These are phyloP conservation scores for Filobasidium floriforme DNA, from an alignment of 768 basidiomycete species.

Conservation along the genomic window DNA sequence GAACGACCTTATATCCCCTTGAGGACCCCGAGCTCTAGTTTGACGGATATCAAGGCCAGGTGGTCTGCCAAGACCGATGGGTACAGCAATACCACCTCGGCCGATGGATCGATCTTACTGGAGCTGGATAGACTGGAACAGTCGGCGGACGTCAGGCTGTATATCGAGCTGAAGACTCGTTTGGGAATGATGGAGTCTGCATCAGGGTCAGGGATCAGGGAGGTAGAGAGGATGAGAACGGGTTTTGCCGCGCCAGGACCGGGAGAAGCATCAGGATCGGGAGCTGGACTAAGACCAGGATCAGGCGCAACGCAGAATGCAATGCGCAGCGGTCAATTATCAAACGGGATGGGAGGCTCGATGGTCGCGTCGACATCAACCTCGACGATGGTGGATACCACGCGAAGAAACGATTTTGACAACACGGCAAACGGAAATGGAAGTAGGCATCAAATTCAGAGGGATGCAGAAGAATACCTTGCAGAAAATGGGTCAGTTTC, in stretches of 20 bases:
- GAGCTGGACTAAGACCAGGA: too few species aligned
- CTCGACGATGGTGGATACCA: too few species aligned
- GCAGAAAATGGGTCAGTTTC: constrained; percentile 7
- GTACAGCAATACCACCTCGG: background rate
- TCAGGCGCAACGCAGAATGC: too few species aligned
- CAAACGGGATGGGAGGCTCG: too few species aligned
- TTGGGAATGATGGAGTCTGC: background rate
- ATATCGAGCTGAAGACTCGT: background rate
- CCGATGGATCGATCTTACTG: background rate
- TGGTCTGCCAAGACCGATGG: too few species aligned
- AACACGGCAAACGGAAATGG: background rate
- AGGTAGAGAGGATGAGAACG: too few species aligned
- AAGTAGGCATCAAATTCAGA: background rate
- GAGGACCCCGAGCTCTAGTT: background rate
- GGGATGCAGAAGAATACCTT: constrained; percentile 14
- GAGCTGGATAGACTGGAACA: background rate
- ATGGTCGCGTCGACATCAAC: too few species aligned
- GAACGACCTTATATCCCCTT: background rate
- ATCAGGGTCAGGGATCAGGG: background rate
- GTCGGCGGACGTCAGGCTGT: background rate
- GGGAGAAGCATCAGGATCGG: too few species aligned
- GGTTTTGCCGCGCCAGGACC: too few species aligned
- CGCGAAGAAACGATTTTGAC: background rate
- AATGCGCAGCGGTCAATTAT: too few species aligned
- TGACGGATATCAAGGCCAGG: background rate